Conservation (phyloP, 2,329 filamentous ascomycete species). For the Parastagonospora avenae region DNA sequence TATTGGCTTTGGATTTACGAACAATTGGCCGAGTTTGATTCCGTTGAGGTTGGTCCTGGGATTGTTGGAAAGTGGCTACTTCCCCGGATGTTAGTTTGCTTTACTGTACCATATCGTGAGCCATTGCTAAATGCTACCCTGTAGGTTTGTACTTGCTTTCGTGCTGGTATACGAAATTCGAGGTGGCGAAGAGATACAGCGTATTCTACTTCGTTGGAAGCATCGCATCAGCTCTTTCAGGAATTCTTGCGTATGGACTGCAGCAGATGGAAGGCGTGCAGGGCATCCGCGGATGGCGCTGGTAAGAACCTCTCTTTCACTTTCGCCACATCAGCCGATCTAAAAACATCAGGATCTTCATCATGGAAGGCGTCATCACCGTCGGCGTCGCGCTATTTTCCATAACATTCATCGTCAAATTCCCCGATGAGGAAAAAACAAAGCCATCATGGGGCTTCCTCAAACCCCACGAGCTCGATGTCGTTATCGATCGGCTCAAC, state of each 20-base stretch:
- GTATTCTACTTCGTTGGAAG: conserved; percentile 33
- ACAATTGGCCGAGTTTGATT: conserved; percentile 25
- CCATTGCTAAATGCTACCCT: conserved; percentile 21
- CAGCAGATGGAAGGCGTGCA: conserved; percentile 29
- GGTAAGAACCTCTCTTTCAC: conserved; percentile 5
- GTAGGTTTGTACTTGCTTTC: conserved; percentile 25
- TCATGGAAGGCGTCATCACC: conserved; percentile 31
- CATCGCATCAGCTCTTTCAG: conserved; percentile 27
- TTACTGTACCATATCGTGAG: too few relatives aligned
- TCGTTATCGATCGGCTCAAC: conserved; percentile 27
- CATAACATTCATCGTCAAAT: conserved; percentile 27
- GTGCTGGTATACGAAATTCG: conserved; percentile 33
- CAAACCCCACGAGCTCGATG: conserved; percentile 19
- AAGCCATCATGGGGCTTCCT: conserved; percentile 29
- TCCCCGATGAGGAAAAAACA: conserved; percentile 25
- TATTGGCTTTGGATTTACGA: conserved; percentile 30
- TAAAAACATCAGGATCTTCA: conserved; percentile 26
- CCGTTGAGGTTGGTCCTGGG: conserved; percentile 25
- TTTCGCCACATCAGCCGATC: background rate
- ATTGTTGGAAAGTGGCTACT: conserved; percentile 26
- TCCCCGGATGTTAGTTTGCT: conserved; percentile 17
- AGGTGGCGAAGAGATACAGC: conserved; percentile 28
- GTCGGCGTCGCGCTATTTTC: conserved; percentile 25
- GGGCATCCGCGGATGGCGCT: conserved; percentile 27
- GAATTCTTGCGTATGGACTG: conserved; percentile 27